Conservation (phyloP, 2,329 filamentous ascomycete genomes). For the Thelonectria olida region DNA sequence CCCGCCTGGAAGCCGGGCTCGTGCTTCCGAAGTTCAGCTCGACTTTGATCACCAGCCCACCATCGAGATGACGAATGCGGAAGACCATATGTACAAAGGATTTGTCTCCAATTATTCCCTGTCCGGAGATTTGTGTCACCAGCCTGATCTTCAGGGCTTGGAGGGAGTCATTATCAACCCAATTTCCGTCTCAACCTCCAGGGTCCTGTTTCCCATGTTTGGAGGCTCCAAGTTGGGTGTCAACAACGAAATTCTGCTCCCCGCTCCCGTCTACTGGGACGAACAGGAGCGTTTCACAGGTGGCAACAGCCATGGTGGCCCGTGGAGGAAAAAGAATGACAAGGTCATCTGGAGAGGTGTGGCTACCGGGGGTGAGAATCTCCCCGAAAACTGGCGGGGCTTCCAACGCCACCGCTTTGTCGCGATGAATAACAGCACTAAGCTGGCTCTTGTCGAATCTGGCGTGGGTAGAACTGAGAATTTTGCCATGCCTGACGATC, state of each 20-base stretch:
- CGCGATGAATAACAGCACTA: constrained; percentile 75
- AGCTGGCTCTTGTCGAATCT: constrained; percentile 59
- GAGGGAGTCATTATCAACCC: constrained; percentile 73
- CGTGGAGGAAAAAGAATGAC: constrained; percentile 66
- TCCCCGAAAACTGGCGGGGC: constrained; percentile 70
- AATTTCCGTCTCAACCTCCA: constrained; percentile 64
- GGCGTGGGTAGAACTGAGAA: constrained; percentile 56
- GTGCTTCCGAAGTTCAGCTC: constrained; percentile 53
- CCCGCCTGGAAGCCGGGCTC: constrained; percentile 68
- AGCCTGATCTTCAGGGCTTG: constrained; percentile 69
- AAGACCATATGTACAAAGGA: constrained; percentile 62
- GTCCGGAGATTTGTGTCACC: constrained; percentile 71
- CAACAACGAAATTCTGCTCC: constrained; percentile 76
- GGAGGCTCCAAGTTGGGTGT: constrained; percentile 74
- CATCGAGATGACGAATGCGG: constrained; percentile 56
- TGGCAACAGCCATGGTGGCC: constrained; percentile 59
- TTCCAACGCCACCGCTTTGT: constrained; percentile 82
- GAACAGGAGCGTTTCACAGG: constrained; percentile 71
- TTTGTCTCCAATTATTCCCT: constrained; percentile 70
- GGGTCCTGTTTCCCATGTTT: constrained; percentile 71
- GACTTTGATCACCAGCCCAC: constrained; percentile 55
- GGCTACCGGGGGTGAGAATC: constrained; percentile 70
- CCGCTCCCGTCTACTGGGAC: constrained; percentile 75
- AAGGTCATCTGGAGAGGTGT: constrained; percentile 72
- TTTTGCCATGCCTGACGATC: constrained; percentile 60